These are phyloP conservation scores for Quercus gilva DNA, from an alignment of 306 rosid species.

Conservation along the genomic window DNA sequence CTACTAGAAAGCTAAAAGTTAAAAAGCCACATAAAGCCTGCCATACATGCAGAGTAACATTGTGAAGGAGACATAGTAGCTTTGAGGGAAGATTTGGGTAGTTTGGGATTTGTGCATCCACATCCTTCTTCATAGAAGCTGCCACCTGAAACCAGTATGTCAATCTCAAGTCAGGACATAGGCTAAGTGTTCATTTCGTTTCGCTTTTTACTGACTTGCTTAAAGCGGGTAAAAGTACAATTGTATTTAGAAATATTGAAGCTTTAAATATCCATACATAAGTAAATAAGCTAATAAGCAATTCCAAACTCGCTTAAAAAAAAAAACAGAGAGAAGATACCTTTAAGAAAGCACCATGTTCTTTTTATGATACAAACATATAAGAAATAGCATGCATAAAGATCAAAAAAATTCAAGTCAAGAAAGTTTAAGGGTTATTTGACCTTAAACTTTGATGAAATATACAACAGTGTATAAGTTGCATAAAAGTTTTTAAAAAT, in stretches of 20 bases:
- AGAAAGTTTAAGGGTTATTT: neutral
- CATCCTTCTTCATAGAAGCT: constrained; percentile 83
- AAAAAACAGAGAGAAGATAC: neutral
- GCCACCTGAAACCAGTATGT: constrained; percentile 66
- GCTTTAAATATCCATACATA: no score
- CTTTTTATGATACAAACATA: neutral
- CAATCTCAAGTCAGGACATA: neutral
- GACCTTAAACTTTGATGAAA: neutral
- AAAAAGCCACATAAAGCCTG: neutral
- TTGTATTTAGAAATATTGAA: no score
- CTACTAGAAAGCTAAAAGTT: neutral
- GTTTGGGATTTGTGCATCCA: constrained; percentile 70
- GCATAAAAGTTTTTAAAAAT: no score
- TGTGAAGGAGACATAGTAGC: constrained; percentile 75
- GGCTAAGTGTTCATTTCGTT: neutral
- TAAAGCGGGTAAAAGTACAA: no score
- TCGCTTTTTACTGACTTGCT: no score
- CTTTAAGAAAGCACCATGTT: neutral
- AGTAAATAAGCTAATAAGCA: no score
- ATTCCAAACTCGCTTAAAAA: no score
- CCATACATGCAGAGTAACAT: constrained; percentile 82
- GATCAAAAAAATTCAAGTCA: neutral
- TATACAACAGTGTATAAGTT: neutral
- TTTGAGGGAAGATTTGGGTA: constrained; percentile 86
- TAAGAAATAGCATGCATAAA: neutral